These are phyloP conservation scores for Pythium chondricola DNA, from an alignment of 352 stramenopile genomes.

Conservation along the genomic window DNA sequence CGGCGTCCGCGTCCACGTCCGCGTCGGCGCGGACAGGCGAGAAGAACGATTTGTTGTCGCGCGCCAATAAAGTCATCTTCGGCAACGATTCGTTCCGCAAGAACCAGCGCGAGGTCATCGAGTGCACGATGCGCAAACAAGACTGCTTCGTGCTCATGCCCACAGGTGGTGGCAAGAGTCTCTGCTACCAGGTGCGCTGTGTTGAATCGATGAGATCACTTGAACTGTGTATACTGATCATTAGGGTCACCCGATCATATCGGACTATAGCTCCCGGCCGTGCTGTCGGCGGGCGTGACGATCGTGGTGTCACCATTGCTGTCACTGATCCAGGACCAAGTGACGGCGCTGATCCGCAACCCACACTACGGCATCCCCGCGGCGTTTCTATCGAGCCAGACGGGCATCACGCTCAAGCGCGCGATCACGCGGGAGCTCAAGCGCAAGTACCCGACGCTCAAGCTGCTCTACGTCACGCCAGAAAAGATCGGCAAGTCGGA, in stretches of 20 bases:
- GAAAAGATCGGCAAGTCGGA: slow-evolving; percentile 87
- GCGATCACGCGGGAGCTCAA: slow-evolving; percentile 80
- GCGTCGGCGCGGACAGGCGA: background rate
- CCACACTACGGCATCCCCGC: slow-evolving; percentile 51
- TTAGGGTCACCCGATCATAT: background rate
- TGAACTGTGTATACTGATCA: too few species aligned
- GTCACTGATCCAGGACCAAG: slow-evolving; percentile 94
- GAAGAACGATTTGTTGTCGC: slow-evolving; percentile 30
- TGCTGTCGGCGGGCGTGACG: slow-evolving; percentile 75
- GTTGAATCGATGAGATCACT: slow-evolving; percentile 1
- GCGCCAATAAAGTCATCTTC: slow-evolving; percentile 62
- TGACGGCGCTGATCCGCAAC: slow-evolving; percentile 73
- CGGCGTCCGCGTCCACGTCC: background rate
- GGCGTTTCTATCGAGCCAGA: slow-evolving; percentile 74
- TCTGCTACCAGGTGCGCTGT: slow-evolving; percentile 88
- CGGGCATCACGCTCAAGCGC: slow-evolving; percentile 46
- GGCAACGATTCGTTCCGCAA: slow-evolving; percentile 81
- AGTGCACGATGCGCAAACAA: slow-evolving; percentile 83
- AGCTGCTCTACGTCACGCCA: slow-evolving; percentile 93
- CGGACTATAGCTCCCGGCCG: slow-evolving; percentile 30
- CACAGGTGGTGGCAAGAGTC: slow-evolving; percentile 87
- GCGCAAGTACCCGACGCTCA: slow-evolving; percentile 58
- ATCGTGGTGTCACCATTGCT: slow-evolving; percentile 92
- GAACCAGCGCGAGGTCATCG: slow-evolving; percentile 90
- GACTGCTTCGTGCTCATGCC: slow-evolving; percentile 95